phyloP scores from a whole-genome alignment of 495 filamentous ascomycete species.

The Podospora bellae-mahoneyi region DNA sequence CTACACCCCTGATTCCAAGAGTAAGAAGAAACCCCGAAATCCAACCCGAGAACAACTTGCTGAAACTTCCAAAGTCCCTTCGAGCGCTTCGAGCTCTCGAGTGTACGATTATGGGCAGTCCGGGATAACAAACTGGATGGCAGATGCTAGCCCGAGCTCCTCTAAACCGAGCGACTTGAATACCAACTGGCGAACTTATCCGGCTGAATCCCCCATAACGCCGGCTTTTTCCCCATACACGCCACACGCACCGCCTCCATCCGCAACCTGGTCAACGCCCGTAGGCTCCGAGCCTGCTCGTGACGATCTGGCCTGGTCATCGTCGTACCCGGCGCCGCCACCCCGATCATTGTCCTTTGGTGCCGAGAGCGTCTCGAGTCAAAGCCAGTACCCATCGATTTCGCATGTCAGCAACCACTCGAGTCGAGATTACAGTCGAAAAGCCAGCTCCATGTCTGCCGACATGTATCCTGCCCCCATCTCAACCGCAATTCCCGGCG shows the following conservation, averaged over 20 bases:
- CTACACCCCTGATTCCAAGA: conserved; percentile 38
- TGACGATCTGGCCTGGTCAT: conserved; percentile 42
- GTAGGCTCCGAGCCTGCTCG: conserved; percentile 32
- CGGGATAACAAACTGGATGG: conserved; percentile 43
- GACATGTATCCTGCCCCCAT: conserved; percentile 40
- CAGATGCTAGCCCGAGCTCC: conserved; percentile 36
- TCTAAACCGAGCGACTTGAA: conserved; percentile 38
- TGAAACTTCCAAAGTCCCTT: conserved; percentile 37
- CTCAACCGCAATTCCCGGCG: conserved; percentile 37
- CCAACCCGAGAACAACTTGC: conserved; percentile 12
- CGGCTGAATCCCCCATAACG: conserved; percentile 40
- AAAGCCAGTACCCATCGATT: conserved; percentile 34
- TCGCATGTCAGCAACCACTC: conserved; percentile 30
- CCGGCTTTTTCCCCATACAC: conserved; percentile 42
- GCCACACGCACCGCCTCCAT: conserved; percentile 35
- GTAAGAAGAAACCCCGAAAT: conserved; percentile 33
- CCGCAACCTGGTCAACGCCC: conserved; percentile 41
- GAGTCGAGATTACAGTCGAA: conserved; percentile 37
- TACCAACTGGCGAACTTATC: conserved; percentile 38
- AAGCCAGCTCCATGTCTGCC: conserved; percentile 30
- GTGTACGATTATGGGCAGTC: conserved; percentile 41
- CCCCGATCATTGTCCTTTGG: conserved; percentile 46
- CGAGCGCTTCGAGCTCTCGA: conserved; percentile 33
- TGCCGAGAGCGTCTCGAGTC: conserved; percentile 34
- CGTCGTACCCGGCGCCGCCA: conserved; percentile 38